Evolutionary conservation across 2,329 filamentous ascomycete species (phyloP).

Genomic region (Sporothrix dimorphospora): DNA sequence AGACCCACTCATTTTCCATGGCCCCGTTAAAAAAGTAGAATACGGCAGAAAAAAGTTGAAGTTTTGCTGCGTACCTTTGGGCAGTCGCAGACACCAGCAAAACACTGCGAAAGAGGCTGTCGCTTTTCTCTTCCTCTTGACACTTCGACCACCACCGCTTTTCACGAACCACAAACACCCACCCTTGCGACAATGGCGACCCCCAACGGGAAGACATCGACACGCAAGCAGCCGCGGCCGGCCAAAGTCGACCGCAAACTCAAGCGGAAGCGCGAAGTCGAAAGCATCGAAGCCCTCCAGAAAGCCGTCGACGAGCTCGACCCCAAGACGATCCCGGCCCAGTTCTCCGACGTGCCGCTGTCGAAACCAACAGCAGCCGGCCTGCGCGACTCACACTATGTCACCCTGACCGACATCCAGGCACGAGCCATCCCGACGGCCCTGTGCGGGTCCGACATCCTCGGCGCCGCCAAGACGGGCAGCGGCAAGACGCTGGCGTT

Average conservation of each 20-base stretch:
- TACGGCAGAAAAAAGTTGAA: slow-evolving; percentile 27
- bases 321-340: slow-evolving; percentile 59
- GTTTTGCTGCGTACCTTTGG: not conserved
- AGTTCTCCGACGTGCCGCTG: slow-evolving; percentile 83
- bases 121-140: not conserved
- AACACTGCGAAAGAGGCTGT: not conserved
- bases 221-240: slow-evolving; percentile 23
- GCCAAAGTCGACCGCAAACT: slow-evolving; percentile 35
- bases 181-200: slow-evolving; percentile 27
- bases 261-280: slow-evolving; percentile 38
- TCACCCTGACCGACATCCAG: slow-evolving; percentile 89
- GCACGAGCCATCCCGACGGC: slow-evolving; percentile 84
- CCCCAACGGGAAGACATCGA: slow-evolving; percentile 21
- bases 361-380: slow-evolving; percentile 79
- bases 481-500: slow-evolving; percentile 97
- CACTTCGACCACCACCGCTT: not conserved
- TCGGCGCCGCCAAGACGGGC: slow-evolving; percentile 94
- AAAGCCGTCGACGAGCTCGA: slow-evolving; percentile 47
- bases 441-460: slow-evolving; percentile 82
- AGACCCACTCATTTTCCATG: not conserved
- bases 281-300: slow-evolving; percentile 37
- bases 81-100: not conserved
- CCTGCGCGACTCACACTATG: slow-evolving; percentile 84
- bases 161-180: not conserved
- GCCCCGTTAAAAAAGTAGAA: slow-evolving; percentile 25